Evolutionary conservation across 2,329 filamentous ascomycete species (phyloP).

Genomic region (Fusarium oligoseptatum): DNA sequence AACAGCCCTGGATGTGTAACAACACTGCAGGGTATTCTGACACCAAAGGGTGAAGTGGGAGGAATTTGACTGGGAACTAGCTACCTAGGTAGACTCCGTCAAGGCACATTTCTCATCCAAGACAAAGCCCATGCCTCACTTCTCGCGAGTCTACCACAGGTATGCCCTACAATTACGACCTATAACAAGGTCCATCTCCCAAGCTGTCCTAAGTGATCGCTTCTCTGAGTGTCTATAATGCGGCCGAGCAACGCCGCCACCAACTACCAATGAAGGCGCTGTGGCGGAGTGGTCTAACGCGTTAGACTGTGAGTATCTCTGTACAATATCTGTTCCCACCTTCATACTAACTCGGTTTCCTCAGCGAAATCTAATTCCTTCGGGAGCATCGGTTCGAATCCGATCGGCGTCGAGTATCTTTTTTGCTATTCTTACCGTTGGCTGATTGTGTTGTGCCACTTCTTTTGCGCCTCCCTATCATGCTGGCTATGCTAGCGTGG

Average conservation of each 20-base stretch:
- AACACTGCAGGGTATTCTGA: neutral
- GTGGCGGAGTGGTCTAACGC: constrained; percentile 3
- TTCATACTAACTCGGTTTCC: neutral
- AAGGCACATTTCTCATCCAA: neutral
- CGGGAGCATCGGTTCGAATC: constrained; percentile 3
- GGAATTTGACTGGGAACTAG: neutral
- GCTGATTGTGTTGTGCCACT: too few relatives aligned
- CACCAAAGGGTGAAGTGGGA: too few relatives aligned
- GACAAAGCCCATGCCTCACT: neutral
- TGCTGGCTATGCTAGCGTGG: too few relatives aligned
- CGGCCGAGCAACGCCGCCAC: neutral
- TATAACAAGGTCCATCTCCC: neutral
- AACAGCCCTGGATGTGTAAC: too few relatives aligned
- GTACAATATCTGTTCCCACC: neutral
- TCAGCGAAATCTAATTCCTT: constrained; percentile 1
- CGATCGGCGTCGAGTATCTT: neutral
- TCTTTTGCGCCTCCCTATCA: too few relatives aligned
- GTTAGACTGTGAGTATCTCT: constrained; percentile 2
- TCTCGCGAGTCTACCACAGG: neutral
- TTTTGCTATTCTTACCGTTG: neutral
- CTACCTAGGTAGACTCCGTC: too few relatives aligned
- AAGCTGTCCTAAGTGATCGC: neutral
- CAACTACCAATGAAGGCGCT: neutral
- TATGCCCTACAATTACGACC: neutral
- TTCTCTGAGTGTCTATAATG: neutral